Base-by-base conservation (phyloP, 2,329 filamentous ascomycete species). In the Fusarium goolgardi region DNA sequence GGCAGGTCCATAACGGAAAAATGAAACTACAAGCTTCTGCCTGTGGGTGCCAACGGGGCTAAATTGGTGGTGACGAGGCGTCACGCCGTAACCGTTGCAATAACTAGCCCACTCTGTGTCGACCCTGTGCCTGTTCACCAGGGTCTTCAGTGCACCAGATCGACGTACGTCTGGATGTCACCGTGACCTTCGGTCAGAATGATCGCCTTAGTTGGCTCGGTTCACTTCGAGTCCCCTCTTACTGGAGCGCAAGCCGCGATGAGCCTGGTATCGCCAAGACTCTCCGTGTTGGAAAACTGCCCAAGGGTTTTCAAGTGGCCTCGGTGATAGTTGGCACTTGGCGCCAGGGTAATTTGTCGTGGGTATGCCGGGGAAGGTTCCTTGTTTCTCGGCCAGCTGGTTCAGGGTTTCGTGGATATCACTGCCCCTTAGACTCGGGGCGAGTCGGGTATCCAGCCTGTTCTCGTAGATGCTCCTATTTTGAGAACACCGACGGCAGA, bases 81-180 rank as follows among this genome's bases (percentile, higher is more conserved):
- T 47, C 65, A 63, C 52, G 56, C 67, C 63, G 55, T 43, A 44
- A 64, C 65, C 61, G 47, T 65, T 61, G 21, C 60, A 68, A 59
- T 59, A 58, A 55, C 49, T 54, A 67, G 65, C 54, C 67, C 63
- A 68, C 67, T 60, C 55, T 23, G 32, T 39, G 55, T 55, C 52
- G 49, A 27, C 55, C 67, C 63, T 65, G 61, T 41, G 44, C 37
- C 34, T 61, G 52, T 27, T 40, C 31, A 39, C 63, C 54, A 53
- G 67, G 67, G 45, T 65, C 34, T 34, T 43, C 54, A 53, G 45
- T 51, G 32, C 54, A 52, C 63, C 53, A 69, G 66, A 69, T 69
- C 66, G 63, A 49, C 47, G 27, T 67, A 51, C 43, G 52, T 51
- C 63, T 52, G 44, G 54, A 53, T 47, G 50, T 35, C 37, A 51